Evolutionary conservation across 2,329 filamentous ascomycete species (phyloP).

Genomic region (Alternaria viburni): DNA sequence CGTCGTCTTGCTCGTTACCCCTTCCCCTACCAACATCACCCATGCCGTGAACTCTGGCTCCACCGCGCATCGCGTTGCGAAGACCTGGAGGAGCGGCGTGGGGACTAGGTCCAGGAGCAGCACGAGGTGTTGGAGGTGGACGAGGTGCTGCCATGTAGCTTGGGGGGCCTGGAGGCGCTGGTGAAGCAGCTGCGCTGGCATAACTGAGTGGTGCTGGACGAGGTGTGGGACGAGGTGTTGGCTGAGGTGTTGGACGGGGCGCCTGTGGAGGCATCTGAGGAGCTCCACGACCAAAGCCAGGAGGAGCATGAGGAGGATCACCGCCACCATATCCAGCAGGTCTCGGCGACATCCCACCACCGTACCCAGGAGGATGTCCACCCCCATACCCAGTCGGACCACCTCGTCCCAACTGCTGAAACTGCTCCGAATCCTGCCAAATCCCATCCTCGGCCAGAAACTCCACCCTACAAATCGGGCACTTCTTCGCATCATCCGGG

Average conservation of each 20-base stretch:
- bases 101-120: background rate
- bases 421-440: background rate
- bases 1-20: background rate
- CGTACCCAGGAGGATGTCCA: background rate
- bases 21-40: background rate
- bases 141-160: background rate
- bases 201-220: background rate
- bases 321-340: background rate
- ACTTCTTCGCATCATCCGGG: slow-evolving; percentile 14
- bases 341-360: too few species aligned
- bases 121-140: background rate
- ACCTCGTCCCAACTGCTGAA: background rate
- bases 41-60: background rate
- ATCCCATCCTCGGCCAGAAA: slow-evolving; percentile 12
- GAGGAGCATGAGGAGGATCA: background rate
- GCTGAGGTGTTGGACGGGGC: background rate
- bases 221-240: background rate
- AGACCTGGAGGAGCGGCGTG: background rate
- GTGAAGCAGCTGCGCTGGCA: background rate
- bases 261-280: background rate
- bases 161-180: background rate
- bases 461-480: slow-evolving; percentile 25
- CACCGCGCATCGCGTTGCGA: background rate
- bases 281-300: background rate
- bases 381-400: background rate